phyloP scores from a whole-genome alignment of 345 rosid species.

The Eucalyptus grandis region DNA sequence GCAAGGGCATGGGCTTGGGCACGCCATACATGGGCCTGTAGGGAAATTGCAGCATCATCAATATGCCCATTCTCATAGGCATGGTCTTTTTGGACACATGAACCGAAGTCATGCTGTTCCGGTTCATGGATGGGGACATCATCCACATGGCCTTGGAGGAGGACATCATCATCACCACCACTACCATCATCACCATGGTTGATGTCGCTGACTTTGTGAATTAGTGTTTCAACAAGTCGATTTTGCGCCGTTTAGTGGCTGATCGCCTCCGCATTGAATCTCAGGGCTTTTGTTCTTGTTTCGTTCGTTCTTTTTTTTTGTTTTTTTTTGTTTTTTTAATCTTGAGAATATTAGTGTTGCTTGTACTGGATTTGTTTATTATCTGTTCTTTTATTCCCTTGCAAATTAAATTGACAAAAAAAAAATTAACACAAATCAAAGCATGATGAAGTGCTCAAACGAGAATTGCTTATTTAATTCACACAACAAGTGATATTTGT shows the following conservation, averaged over 20 bases:
- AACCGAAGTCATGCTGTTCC: not conserved
- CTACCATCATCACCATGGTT: not conserved
- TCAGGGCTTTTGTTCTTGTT: not conserved
- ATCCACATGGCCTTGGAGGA: not conserved
- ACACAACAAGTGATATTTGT: not conserved
- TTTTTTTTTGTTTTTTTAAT: too few relatives aligned
- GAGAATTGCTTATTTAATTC: not conserved
- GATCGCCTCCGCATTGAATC: not conserved
- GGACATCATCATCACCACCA: not conserved
- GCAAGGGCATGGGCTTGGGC: not conserved
- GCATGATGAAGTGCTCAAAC: not conserved
- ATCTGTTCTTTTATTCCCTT: not conserved
- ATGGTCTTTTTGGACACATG: not conserved
- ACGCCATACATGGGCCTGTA: not conserved
- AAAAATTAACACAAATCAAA: not conserved
- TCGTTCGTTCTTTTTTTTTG: too few relatives aligned
- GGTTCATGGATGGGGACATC: not conserved
- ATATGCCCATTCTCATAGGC: not conserved
- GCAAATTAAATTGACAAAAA: not conserved
- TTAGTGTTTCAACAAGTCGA: not conserved
- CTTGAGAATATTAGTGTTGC: not conserved
- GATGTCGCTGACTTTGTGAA: not conserved
- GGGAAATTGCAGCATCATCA: not conserved
- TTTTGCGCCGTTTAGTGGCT: not conserved
- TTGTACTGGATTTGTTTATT: rapidly evolving